Base-by-base conservation (phyloP, 306 rosid genomes). In the Acacia crassicarpa region DNA sequence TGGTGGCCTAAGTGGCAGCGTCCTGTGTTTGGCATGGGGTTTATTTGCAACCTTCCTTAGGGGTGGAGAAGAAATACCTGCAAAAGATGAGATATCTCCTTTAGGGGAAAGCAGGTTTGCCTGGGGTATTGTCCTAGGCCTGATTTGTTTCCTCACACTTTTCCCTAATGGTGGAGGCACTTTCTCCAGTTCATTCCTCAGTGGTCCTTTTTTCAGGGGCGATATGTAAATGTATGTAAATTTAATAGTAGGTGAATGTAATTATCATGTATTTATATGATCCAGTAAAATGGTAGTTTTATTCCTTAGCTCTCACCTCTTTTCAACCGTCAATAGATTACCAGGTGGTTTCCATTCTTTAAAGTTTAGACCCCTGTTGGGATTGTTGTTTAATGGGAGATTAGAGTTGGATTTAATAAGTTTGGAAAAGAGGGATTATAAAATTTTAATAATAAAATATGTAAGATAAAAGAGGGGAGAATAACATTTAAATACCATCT, bases 21-120 rank as follows among this genome's bases (percentile, higher is more conserved):
- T 95, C 58, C 87, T 95, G 30, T 95, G 98, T 71, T 63, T 95
- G 88, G 95, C 98, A 51, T 95, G 98, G 98, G 98, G 98, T 15
- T 84, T 95, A 80, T 95, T 93, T 56, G 95, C 98, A 56, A 93
- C 97, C 30, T 95, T 95, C 88, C 92, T 95, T 67, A 85, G 98
- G 20, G 98, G 97, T 0, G 98, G 97, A 14, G 98, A 95, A 75
- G 98, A 95, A 85, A 70, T 91, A 19, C 98, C 98, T 0, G 95
- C 97, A 15, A 89, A 87, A 77, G 98, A 94, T 16, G 98, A 95
- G 86, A 90, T 93, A 80, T 89, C 92, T 6, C 92, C 94, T 25
- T 63, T 95, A 41, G 98, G 94, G 19, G 97, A 91, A 41, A 90
- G 85, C 75, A 87, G 97, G 83, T 87, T 74, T 75, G 93, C 95